These are phyloP conservation scores for Parastagonospora nodorum DNA, from an alignment of 2,329 filamentous ascomycete species.

Conservation along the genomic window DNA sequence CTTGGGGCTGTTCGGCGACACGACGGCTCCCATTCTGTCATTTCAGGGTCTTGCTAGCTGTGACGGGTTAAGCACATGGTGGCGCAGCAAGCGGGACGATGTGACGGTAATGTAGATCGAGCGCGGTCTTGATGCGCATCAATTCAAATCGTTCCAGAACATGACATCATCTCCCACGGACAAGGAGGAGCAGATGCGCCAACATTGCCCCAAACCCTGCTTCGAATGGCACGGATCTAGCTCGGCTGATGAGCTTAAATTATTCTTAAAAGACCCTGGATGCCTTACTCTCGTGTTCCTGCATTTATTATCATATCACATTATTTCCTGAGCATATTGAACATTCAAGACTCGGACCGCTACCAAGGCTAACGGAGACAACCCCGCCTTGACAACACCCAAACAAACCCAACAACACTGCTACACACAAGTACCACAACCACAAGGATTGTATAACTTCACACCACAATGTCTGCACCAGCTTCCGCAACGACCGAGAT, in stretches of 20 bases:
- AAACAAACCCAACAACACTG: neutral
- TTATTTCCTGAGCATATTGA: neutral
- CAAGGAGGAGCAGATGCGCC: neutral
- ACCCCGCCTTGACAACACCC: slow-evolving; percentile 1
- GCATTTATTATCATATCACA: too few relatives aligned
- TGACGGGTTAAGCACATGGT: neutral
- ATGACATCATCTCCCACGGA: neutral
- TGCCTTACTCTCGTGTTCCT: slow-evolving; percentile 4
- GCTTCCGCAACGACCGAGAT: slow-evolving; percentile 37
- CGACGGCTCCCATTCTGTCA: neutral
- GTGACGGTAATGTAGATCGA: neutral
- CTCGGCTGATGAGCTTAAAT: slow-evolving; percentile 13
- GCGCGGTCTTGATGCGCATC: neutral
- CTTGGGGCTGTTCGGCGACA: neutral
- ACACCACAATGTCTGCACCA: slow-evolving; percentile 32
- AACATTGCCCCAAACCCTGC: slow-evolving; percentile 5
- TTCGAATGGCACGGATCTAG: slow-evolving; percentile 8
- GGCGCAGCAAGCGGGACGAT: slow-evolving; percentile 1
- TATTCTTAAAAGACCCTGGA: slow-evolving; percentile 2
- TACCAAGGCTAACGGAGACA: neutral
- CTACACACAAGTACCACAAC: neutral
- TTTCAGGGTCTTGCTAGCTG: neutral
- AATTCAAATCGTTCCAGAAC: neutral
- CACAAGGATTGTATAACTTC: neutral
- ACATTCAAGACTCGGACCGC: neutral